phyloP scores from a whole-genome alignment of 495 filamentous ascomycete species.

The Aspergillus diversus region DNA sequence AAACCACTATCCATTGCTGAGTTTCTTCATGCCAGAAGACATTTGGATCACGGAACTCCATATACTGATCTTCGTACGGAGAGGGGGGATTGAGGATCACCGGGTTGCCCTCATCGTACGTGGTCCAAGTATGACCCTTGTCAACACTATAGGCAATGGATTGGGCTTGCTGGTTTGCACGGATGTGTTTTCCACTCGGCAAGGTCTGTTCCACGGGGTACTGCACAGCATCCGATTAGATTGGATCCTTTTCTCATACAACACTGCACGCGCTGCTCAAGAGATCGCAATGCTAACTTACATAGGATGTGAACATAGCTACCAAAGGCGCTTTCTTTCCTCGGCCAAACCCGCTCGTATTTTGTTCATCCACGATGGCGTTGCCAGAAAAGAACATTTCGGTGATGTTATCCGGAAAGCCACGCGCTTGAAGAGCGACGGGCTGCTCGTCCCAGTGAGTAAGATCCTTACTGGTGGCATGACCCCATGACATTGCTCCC shows the following conservation, averaged over 20 bases:
- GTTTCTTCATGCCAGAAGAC: conserved; percentile 54
- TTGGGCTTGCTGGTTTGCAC: conserved; percentile 52
- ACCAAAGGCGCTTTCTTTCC: conserved; percentile 56
- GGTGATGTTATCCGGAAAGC: conserved; percentile 47
- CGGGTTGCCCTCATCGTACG: conserved; percentile 54
- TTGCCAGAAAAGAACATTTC: conserved; percentile 58
- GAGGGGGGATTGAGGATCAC: conserved; percentile 49
- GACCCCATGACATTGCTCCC: conserved; percentile 48
- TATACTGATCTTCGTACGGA: conserved; percentile 31
- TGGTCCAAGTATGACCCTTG: conserved; percentile 55
- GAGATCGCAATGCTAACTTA: conserved; percentile 15
- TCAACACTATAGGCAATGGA: conserved; percentile 60
- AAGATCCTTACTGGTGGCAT: conserved; percentile 43
- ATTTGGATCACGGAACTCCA: conserved; percentile 62
- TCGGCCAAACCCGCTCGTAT: conserved; percentile 60
- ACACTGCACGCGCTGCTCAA: too few relatives aligned
- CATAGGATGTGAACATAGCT: conserved; percentile 58
- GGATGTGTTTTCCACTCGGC: conserved; percentile 26
- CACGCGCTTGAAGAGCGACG: conserved; percentile 39
- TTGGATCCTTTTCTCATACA: neutral
- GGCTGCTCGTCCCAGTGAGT: conserved; percentile 44
- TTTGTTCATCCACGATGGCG: conserved; percentile 54
- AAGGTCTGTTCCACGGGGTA: conserved; percentile 3
- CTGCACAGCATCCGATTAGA: neutral
- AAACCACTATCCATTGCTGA: conserved; percentile 53